A percentile compares a stretch with the other conserved stretches of the same genome.
These are phyloP conservation scores for Neurospora cerealis DNA, from an alignment of 495 filamentous ascomycete species.

Conservation along the genomic window DNA sequence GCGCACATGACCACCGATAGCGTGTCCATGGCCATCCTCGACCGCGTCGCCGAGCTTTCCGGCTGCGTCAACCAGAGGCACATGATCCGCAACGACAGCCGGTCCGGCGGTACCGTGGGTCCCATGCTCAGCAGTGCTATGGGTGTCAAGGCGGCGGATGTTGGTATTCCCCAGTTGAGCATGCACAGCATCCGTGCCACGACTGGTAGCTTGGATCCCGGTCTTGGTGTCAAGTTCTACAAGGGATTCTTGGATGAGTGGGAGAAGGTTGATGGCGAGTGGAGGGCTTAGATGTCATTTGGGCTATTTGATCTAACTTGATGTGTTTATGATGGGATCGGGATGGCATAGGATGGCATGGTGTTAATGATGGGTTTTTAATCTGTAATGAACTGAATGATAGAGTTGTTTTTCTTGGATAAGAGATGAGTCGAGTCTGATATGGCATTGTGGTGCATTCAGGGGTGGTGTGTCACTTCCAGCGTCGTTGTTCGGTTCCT, in stretches of 20 bases:
- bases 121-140: constrained; percentile 76
- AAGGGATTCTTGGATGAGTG: constrained; percentile 83
- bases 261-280: constrained; percentile 80
- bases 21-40: constrained; percentile 65
- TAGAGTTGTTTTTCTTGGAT: background rate
- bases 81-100: constrained; percentile 85
- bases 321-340: background rate
- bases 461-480: background rate
- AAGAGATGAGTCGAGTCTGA: background rate
- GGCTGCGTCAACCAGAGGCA: constrained; percentile 72
- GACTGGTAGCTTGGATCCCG: constrained; percentile 77
- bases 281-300: constrained; percentile 26
- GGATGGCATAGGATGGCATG: background rate
- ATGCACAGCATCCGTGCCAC: constrained; percentile 96
- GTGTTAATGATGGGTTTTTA: background rate
- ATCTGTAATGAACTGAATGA: background rate
- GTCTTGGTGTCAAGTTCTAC: constrained; percentile 78
- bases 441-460: background rate
- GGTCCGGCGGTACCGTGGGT: constrained; percentile 89
- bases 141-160: constrained; percentile 80
- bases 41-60: constrained; percentile 59
- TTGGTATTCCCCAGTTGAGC: constrained; percentile 81
- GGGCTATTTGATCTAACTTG: background rate
- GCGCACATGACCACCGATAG: constrained; percentile 90
- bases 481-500: background rate